Percentiles rank a stretch among this genome's conserved stretches.
These are phyloP conservation scores for Macroventuria anomochaeta DNA, from an alignment of 2,329 filamentous ascomycete species.

Conservation along the genomic window DNA sequence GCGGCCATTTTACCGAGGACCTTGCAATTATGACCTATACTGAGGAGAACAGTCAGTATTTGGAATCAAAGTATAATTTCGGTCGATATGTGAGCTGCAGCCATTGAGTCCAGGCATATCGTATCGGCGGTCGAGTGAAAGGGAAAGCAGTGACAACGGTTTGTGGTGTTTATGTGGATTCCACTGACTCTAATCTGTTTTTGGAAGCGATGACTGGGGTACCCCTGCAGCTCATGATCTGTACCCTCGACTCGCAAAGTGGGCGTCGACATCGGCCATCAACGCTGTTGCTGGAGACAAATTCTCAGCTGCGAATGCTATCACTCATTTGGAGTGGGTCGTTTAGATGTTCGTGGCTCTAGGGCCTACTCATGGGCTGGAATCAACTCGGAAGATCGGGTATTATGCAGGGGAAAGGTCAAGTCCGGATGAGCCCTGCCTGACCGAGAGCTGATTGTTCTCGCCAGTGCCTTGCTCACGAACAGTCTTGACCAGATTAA, in stretches of 20 bases:
- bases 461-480: neutral
- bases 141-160: neutral
- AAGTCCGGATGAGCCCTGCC: neutral
- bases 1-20: neutral
- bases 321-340: neutral
- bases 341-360: neutral
- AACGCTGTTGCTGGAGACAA: neutral
- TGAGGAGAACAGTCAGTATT: neutral
- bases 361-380: neutral
- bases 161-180: neutral
- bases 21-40: neutral
- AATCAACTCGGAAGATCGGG: neutral
- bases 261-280: neutral
- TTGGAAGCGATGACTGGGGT: constrained; percentile 3
- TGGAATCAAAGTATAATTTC: too few relatives aligned
- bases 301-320: neutral
- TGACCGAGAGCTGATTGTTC: neutral
- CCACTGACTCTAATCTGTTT: constrained; percentile 1
- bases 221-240: neutral
- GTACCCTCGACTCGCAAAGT: neutral
- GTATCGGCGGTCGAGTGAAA: neutral
- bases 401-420: neutral
- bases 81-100: neutral
- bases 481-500: neutral
- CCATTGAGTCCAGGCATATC: neutral